Base-by-base conservation (phyloP, 2,329 filamentous ascomycete genomes). In the Colletotrichum lini region DNA sequence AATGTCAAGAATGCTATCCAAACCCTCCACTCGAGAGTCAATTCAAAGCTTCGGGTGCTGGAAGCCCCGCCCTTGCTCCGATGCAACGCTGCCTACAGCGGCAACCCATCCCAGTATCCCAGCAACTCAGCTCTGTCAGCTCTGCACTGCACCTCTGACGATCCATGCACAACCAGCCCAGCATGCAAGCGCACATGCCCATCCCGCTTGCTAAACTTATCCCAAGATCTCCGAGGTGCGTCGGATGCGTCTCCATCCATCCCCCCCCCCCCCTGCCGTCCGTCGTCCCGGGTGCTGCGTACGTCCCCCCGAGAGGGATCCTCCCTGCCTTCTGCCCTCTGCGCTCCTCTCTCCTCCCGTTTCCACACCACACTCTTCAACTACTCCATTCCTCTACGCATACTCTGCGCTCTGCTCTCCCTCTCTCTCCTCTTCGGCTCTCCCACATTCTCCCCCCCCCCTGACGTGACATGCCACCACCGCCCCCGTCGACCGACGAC, bases 161-260 rank as follows among this genome's bases (percentile, higher is more conserved):
- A 62, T 61, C 57, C 67, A 67, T 70, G 67, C 64, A 70, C 49
- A 67, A 65, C 40, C 35, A 23, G 16, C 10, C 21, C 54, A 30
- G 26, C 30, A 21, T 35, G 52, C 52, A 40, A 18, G 9, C 56
- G 30, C 56, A 49, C 52, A 18, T 67, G 64, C 49, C 40, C 49
- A 60, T 70, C 54, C 63, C 62, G 40, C 65, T 58, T 45, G 56
- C 63, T 64, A 57, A 70, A 50, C 18, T 52, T 45, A 67, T 57
- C 42, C 56, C 67, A 60, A 60, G 42, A 57, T 26, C 40, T 44
- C 21, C 15, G 15, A 45, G n/a, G 10, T 47, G 26, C 18, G n/a
- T 60, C 30, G 26, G 26, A 18, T 47, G 13, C n/a, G n/a, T 23
- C 23, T 23, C n/a, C n/a, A n/a, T 42, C 30, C 26, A 30, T 21